Evolutionary conservation across 106 monocot species (phyloP).

Genomic region (Iris macrosiphon): DNA sequence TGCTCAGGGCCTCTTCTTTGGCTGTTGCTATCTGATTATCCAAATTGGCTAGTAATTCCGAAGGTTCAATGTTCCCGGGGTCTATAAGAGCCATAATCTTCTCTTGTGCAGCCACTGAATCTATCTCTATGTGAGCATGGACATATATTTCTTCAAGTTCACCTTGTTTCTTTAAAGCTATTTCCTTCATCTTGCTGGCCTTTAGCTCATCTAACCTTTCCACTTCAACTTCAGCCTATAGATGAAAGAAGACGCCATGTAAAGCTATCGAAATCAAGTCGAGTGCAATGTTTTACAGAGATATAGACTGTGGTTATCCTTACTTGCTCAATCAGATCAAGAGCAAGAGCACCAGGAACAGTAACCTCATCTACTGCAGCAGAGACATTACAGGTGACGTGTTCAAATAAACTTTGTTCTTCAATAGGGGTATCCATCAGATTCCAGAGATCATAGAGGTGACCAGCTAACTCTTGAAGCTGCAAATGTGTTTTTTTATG

Average conservation of each 20-base stretch:
- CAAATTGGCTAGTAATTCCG: conserved; percentile 87
- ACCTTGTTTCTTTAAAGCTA: conserved; percentile 86
- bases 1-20: conserved; percentile 85
- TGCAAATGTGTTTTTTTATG: too few relatives aligned
- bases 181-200: conserved; percentile 97
- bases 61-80: conserved; percentile 83
- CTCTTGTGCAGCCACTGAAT: conserved; percentile 61
- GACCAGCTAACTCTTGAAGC: conserved; percentile 85
- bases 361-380: conserved; percentile 76
- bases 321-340: conserved; percentile 96
- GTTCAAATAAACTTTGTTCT: conserved; percentile 71
- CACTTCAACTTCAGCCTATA: conserved; percentile 94
- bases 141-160: conserved; percentile 91
- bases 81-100: conserved; percentile 73
- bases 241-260: background rate
- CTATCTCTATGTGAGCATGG: conserved; percentile 78
- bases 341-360: conserved; percentile 79
- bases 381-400: conserved; percentile 88
- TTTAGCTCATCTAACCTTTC: conserved; percentile 89
- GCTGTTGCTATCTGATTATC: conserved; percentile 82
- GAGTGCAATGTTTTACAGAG: background rate
- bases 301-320: background rate
- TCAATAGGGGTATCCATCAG: conserved; percentile 89
- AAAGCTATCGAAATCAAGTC: background rate
- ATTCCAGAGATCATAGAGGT: conserved; percentile 88